Evolutionary conservation across 1,284 basidiomycete species (phyloP).

Genomic region (Puccinia novopanici): DNA sequence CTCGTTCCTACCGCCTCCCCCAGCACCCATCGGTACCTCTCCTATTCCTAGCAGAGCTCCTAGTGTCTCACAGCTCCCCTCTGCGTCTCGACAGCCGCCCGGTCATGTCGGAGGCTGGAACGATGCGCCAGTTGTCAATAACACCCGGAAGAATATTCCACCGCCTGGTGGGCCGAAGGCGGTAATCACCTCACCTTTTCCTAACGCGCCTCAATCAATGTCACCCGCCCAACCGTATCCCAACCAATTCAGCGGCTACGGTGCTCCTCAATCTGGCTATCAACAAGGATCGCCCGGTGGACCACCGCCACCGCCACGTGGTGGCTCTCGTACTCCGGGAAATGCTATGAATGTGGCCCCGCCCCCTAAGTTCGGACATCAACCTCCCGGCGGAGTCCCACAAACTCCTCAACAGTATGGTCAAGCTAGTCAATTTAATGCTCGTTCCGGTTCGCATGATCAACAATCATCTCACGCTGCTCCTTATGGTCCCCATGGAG

Average conservation of each 20-base stretch:
- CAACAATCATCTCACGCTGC: constrained; percentile 7
- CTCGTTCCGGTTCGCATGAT: constrained; percentile 19
- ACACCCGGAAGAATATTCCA: constrained; percentile 20
- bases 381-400: constrained; percentile 14
- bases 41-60: constrained; percentile 52
- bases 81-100: constrained; percentile 57
- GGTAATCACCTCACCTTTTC: constrained; percentile 51
- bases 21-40: constrained; percentile 56
- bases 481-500: constrained; percentile 22
- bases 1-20: constrained; percentile 54
- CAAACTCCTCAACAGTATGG: constrained; percentile 48
- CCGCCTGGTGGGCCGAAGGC: constrained; percentile 36
- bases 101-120: constrained; percentile 53
- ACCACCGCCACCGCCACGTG: constrained; percentile 41
- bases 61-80: constrained; percentile 53
- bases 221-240: constrained; percentile 52
- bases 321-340: constrained; percentile 41
- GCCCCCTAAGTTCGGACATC: constrained; percentile 38
- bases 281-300: constrained; percentile 34
- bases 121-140: constrained; percentile 48
- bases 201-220: constrained; percentile 51
- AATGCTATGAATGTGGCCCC: constrained; percentile 31
- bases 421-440: constrained; percentile 15
- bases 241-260: constrained; percentile 43
- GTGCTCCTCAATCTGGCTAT: constrained; percentile 21